Evolutionary conservation across 2,329 filamentous ascomycete genomes (phyloP), one percentile per base, ranked within the genome.

Genomic region (Aspergillus sclerotialis): DNA sequence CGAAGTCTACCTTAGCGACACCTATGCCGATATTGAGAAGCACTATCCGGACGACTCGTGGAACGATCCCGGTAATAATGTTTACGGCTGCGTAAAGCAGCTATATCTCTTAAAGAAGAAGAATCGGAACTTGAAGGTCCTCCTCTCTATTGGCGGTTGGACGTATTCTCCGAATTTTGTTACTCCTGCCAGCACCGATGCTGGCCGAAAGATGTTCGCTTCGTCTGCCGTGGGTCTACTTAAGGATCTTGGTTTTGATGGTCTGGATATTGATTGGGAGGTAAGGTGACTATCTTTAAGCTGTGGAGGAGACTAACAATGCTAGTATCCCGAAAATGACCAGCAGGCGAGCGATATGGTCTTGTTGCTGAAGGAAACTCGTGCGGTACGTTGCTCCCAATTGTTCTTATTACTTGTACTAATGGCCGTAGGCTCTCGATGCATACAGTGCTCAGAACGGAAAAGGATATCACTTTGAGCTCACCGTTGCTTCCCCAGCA

Each of bases 71-170:
- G 87, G 85, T 30, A 76, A 66, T 38, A 87, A 90, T 52, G 76
- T 79, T 32, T 88, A 87, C 50, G 87, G 87, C 26, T 82, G 78
- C 52, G 60, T 87, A 43, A 88, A 88, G 63, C 84, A 90, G 54
- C 66, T 93, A 1, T 85, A 74, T 56, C 46, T 85, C 1, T 70
- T 84, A 33, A 93, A 93, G 68, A 80, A 87, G 62, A 64, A 71
- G 46, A 77, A 93, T 56, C 77, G 85, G 13, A 76, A 84, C 33
- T 61, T 93, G 37, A 93, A 93, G 61, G 72, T 82, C 3, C 72
- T 95, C 9, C 74, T 95, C 4, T 88, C 82, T 35, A 85, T 93
- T 39, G 87, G 87, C 26, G 87, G 87, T 11, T 92, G 81, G 78
- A 84, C 78, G 0, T 84, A 82, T 57, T 82, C 79, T 2, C 59